Base-by-base conservation (phyloP, 2,329 filamentous ascomycete genomes). In the Claviceps arundinis region DNA sequence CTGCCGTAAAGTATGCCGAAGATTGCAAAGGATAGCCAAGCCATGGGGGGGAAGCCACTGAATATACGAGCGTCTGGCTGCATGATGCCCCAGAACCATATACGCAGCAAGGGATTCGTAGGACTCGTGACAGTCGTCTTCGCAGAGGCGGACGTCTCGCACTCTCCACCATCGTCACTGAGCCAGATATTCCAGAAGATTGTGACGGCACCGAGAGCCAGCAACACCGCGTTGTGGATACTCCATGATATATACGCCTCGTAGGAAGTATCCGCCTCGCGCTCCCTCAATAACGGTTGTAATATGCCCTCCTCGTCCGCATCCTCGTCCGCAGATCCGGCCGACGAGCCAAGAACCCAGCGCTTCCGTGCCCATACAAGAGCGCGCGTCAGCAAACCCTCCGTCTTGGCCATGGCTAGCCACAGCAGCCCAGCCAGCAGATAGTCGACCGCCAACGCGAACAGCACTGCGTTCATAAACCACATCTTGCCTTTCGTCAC, bases 101-200 rank as follows among this genome's bases (percentile, higher is more conserved):
- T 60, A 13, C 60, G 61, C 5, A 66, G 53, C 22, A 68, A 60
- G 3, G 61, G 54, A 38, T 59, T 58, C 26, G 58, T 46, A 1
- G 61, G 57, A 22, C 49, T 51, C 3, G 51, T n/a, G 9, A 45
- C 16, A 2, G 44, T 30, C 0, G 46, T 17, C 2, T 42, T 22
- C 1, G 54, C 37, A 13, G 54, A 46, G 6, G 22, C 37, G 8
- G 53, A 42, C 9, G 48, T n/a, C 16, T 45, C 40, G 50, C 72
- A 74, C 54, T 65, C 61, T 22, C 69, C 71, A 41, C 64, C 59
- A 14, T 62, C 65, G 0, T 66, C 65, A 2, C 71, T 72, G 1
- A 73, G 58, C 71, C 71, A 73, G 22, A 70, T 63, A 51, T 74
- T 74, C 71, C 71, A 74, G 60, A 64, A 71, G 19, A 73, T 72